These are phyloP conservation scores for Leptographium radiaticola DNA, from an alignment of 2,329 filamentous ascomycete genomes.

Conservation along the genomic window DNA sequence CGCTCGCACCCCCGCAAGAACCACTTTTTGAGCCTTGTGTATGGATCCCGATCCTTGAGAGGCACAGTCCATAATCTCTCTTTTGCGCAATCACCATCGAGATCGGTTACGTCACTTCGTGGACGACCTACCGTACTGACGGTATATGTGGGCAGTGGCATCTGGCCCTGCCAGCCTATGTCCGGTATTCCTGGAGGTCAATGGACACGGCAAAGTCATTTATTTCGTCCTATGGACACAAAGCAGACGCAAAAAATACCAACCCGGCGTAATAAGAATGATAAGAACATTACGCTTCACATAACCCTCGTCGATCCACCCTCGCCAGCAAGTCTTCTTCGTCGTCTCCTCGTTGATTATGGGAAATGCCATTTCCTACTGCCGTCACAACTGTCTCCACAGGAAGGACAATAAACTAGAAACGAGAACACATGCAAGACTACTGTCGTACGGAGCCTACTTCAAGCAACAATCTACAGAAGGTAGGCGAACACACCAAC, in stretches of 20 bases:
- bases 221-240: too few species aligned
- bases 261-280: too few species aligned
- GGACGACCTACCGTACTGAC: too few species aligned
- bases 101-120: too few species aligned
- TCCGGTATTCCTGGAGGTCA: too few species aligned
- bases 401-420: not conserved
- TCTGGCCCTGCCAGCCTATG: too few species aligned
- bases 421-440: not conserved
- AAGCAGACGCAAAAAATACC: too few species aligned
- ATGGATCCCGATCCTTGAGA: not conserved
- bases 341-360: not conserved
- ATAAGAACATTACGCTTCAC: too few species aligned
- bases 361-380: not conserved
- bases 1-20: not conserved
- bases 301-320: not conserved
- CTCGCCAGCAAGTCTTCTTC: not conserved
- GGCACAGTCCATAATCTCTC: not conserved
- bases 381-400: not conserved
- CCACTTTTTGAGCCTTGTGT: not conserved
- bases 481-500: slow-evolving; percentile 39
- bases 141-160: too few species aligned
- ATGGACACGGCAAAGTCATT: too few species aligned
- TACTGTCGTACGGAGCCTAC: too few species aligned
- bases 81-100: too few species aligned
- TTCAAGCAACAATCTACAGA: slow-evolving; percentile 22